Evolutionary conservation across 2,329 filamentous ascomycete species (phyloP).

Genomic region (Colletotrichum godetiae): DNA sequence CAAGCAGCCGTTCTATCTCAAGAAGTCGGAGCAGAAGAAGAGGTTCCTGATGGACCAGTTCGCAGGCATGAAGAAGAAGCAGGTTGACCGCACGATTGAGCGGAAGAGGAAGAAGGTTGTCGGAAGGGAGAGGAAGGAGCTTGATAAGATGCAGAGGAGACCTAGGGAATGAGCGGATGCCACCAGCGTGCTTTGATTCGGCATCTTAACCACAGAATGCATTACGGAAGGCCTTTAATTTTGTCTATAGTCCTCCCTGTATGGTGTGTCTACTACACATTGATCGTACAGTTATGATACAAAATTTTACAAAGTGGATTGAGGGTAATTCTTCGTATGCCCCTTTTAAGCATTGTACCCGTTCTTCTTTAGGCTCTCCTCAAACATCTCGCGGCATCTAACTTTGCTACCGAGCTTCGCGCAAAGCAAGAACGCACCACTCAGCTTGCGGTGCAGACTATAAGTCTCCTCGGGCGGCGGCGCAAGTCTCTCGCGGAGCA

Average conservation of each 20-base stretch:
- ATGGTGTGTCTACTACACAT: slow-evolving; percentile 13
- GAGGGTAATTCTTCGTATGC: background rate
- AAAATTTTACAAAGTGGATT: slow-evolving; percentile 21
- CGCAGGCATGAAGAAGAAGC: slow-evolving; percentile 83
- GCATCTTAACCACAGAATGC: background rate
- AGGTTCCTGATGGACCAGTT: slow-evolving; percentile 82
- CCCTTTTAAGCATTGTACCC: slow-evolving; percentile 34
- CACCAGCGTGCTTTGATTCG: background rate
- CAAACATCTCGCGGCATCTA: slow-evolving; percentile 83
- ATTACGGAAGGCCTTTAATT: background rate
- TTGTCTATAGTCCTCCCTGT: slow-evolving; percentile 5
- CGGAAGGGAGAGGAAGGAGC: slow-evolving; percentile 83
- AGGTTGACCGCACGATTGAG: slow-evolving; percentile 87
- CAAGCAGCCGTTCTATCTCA: slow-evolving; percentile 93
- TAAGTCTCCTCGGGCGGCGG: slow-evolving; percentile 99
- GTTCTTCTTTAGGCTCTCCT: slow-evolving; percentile 59
- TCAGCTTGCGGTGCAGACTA: slow-evolving; percentile 92
- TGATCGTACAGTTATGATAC: slow-evolving; percentile 30
- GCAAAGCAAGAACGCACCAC: slow-evolving; percentile 93
- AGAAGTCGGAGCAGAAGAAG: slow-evolving; percentile 93
- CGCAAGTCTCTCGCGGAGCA: slow-evolving; percentile 88
- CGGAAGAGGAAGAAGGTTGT: slow-evolving; percentile 90
- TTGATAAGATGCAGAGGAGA: slow-evolving; percentile 57
- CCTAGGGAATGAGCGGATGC: background rate
- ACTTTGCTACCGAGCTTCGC: slow-evolving; percentile 87